phyloP scores from a whole-genome alignment of 768 basidiomycete species.

The Leccinum sublutescens region DNA sequence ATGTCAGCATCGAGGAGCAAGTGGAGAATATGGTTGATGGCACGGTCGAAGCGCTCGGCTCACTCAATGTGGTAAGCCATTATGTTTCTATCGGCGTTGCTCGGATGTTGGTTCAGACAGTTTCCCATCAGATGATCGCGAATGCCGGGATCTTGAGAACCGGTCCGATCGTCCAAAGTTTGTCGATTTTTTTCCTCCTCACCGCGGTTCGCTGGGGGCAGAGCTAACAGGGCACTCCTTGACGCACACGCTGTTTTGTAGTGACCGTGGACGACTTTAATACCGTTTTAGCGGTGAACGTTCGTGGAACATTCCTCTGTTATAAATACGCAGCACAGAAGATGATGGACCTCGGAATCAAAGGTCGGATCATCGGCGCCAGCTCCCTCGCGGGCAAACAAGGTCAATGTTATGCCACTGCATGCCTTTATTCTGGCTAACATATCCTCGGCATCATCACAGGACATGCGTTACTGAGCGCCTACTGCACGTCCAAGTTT shows the following conservation, averaged over 20 bases:
- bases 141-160: slow-evolving; percentile 19
- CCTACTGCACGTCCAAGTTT: slow-evolving; percentile 42
- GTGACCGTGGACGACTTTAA: slow-evolving; percentile 36
- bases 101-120: slow-evolving; percentile 6
- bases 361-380: slow-evolving; percentile 42
- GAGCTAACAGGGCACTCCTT: background rate
- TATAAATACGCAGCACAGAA: slow-evolving; percentile 44
- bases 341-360: slow-evolving; percentile 43
- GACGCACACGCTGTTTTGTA: slow-evolving; percentile 8
- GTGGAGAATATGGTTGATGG: slow-evolving; percentile 32
- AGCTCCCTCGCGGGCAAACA: slow-evolving; percentile 37
- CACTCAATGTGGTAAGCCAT: slow-evolving; percentile 35
- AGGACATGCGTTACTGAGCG: slow-evolving; percentile 30
- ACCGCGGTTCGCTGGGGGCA: background rate
- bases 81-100: background rate
- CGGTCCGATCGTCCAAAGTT: slow-evolving; percentile 5
- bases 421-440: background rate
- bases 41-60: slow-evolving; percentile 26
- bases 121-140: slow-evolving; percentile 14
- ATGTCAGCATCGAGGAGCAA: slow-evolving; percentile 30
- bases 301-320: slow-evolving; percentile 39
- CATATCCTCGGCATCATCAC: background rate
- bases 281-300: slow-evolving; percentile 36
- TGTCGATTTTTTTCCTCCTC: background rate
- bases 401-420: slow-evolving; percentile 12